Base-by-base conservation (phyloP, 2,329 filamentous ascomycete species). In the Dothistroma septosporum region DNA sequence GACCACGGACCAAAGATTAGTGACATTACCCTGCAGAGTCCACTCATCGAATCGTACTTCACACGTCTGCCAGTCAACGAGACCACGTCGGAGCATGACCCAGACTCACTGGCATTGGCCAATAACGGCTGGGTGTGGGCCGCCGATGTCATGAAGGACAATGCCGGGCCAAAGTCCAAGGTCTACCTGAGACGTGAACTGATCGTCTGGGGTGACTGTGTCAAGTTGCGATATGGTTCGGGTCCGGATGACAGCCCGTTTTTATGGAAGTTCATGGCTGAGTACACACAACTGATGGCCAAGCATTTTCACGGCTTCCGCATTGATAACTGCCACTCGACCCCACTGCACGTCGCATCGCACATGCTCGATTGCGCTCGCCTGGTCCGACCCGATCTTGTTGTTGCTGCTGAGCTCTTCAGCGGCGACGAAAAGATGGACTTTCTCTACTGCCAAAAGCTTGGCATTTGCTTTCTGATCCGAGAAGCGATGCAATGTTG, bases 71-170 rank as follows among this genome's bases (percentile, higher is more conserved):
- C 92, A 1, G 74, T 83, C 32, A 96, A 96, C 69, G 85, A 89
- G 11, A 85, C 82, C 11, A 96, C 94, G 0, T 82, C 86, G 63
- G 87, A 90, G 70, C 88, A 95, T 70, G 87, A 87, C 60, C 82
- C 87, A 1, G 87, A 88, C 60, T 88, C 92, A 48, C 82, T 96
- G 50, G 90, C 91, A 2, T 78, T 99, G 55, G 92, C 88, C 46
- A 97, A 97, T 77, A 99, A 99, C 72, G 94, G 94, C 48, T 99
- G 94, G 94, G 92, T 99, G 9, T 99, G 94, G 94, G 93, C 91
- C 61, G 93, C 93, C 6, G 95, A 97, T 76, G 93, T 94, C 1
- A 84, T 97, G 76, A 83, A 91, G 48, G 94, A 99, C 77, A 94
- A 97, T 71, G 94, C 94, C 32, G 95, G 95, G 0, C 89, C 92